These are phyloP conservation scores for Salvia rosmarinus DNA, from an alignment of 257 asterid genomes.

Conservation along the genomic window DNA sequence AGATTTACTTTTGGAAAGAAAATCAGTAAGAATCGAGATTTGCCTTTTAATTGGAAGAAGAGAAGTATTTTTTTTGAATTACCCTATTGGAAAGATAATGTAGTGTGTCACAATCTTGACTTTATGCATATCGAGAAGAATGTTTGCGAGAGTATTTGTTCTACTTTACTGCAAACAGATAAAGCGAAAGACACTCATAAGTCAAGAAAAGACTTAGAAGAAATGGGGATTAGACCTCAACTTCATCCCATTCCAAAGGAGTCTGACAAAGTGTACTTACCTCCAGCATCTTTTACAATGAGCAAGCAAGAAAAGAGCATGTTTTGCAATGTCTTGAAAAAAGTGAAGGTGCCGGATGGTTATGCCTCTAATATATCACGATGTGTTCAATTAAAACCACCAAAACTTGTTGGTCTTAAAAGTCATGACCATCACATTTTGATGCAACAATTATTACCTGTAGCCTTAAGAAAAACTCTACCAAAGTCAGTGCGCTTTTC, in stretches of 20 bases:
- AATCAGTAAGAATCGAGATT: not conserved
- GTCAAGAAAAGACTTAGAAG: not conserved
- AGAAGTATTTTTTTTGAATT: not conserved
- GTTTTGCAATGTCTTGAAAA: conserved; percentile 15
- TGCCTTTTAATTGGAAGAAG: conserved; percentile 13
- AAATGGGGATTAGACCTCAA: not conserved
- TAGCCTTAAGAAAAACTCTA: no score
- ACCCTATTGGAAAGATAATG: conserved; percentile 19
- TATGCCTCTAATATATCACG: no score
- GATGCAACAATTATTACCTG: no score
- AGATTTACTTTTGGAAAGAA: not conserved
- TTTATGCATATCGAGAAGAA: conserved; percentile 21
- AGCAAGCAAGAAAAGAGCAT: conserved; percentile 11
- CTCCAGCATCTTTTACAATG: conserved; percentile 9
- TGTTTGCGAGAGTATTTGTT: conserved; percentile 13
- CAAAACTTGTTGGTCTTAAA: no score
- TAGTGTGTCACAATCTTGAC: no score
- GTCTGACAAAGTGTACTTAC: not conserved
- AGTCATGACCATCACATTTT: no score
- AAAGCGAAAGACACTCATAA: conserved; percentile 10
- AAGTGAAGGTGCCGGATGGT: no score
- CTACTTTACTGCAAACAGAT: not conserved
- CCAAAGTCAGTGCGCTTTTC: no score
- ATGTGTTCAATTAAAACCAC: no score
- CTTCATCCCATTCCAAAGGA: conserved; percentile 10